phyloP scores from a whole-genome alignment of 805 yeast genomes.

The Wickerhamiella shivajii region DNA sequence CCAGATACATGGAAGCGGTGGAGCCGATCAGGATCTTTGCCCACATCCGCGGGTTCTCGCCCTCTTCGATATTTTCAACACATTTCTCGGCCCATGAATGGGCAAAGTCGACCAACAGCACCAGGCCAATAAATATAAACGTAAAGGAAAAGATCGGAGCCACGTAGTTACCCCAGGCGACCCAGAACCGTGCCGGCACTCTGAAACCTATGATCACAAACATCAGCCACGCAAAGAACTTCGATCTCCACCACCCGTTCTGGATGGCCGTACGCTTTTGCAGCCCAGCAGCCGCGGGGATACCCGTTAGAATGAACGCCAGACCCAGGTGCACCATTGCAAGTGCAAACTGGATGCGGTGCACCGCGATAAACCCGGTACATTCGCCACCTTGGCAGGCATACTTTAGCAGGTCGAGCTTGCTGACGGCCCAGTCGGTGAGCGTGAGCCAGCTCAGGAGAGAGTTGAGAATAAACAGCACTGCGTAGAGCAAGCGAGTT shows the following conservation, averaged over 20 bases:
- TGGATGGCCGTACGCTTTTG: conserved; percentile 73
- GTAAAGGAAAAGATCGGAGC: conserved; percentile 73
- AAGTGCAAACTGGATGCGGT: conserved; percentile 75
- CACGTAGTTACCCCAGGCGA: conserved; percentile 81
- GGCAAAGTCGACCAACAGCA: conserved; percentile 87
- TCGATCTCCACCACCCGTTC: conserved; percentile 83
- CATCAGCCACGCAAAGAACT: conserved; percentile 43
- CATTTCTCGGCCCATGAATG: conserved; percentile 98
- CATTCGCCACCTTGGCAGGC: conserved; percentile 71
- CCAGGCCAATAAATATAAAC: conserved; percentile 79
- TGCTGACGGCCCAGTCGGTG: conserved; percentile 59
- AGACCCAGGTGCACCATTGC: conserved; percentile 64
- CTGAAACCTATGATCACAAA: conserved; percentile 51
- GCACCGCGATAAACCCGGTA: conserved; percentile 92
- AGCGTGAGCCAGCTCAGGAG: conserved; percentile 85
- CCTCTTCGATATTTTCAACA: conserved; percentile 70
- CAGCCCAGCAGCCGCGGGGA: conserved; percentile 31
- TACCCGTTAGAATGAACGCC: conserved; percentile 55
- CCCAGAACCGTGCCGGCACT: conserved; percentile 75
- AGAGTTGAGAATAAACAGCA: conserved; percentile 61
- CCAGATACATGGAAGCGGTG: conserved; percentile 69
- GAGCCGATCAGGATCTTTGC: conserved; percentile 70
- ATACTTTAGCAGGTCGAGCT: conserved; percentile 55
- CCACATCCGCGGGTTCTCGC: conserved; percentile 52
- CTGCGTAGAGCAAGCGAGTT: conserved; percentile 78